Conservation (phyloP, 768 basidiomycete genomes). For the Rhizopogon vinicolor region DNA sequence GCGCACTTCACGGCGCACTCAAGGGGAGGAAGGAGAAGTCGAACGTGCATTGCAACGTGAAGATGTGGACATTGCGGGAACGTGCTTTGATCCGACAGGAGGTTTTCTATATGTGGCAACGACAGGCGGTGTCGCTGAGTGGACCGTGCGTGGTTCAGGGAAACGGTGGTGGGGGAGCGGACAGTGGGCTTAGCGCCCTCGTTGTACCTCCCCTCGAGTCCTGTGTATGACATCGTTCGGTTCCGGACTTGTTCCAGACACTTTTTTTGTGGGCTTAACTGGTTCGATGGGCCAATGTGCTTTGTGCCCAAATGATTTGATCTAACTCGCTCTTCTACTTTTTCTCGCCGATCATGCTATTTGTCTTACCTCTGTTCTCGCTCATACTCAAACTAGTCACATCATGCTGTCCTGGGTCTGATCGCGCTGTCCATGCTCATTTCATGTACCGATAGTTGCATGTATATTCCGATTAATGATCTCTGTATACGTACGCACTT, state of each 20-base stretch:
- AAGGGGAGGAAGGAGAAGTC: background rate
- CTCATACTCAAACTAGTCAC: background rate
- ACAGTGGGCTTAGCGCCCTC: slow-evolving; percentile 27
- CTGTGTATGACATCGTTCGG: background rate
- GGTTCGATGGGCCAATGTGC: background rate
- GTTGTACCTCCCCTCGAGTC: background rate
- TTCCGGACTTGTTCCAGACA: background rate
- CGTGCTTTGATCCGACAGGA: slow-evolving; percentile 70
- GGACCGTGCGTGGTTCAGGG: slow-evolving; percentile 66
- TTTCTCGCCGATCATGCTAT: background rate
- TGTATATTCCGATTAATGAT: background rate
- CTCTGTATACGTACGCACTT: background rate
- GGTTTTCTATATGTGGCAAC: slow-evolving; percentile 66
- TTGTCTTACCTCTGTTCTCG: background rate
- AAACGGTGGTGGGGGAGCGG: slow-evolving; percentile 69
- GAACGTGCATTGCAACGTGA: background rate
- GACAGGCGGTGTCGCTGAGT: slow-evolving; percentile 66
- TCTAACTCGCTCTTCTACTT: background rate
- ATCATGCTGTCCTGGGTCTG: background rate
- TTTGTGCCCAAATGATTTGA: background rate
- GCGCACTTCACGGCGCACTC: background rate
- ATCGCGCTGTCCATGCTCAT: background rate
- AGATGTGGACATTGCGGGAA: slow-evolving; percentile 58
- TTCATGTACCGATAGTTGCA: slow-evolving; percentile 1
- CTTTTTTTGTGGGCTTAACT: background rate